Base-by-base conservation (phyloP, 495 filamentous ascomycete species). In the Glarea lozoyensis region DNA sequence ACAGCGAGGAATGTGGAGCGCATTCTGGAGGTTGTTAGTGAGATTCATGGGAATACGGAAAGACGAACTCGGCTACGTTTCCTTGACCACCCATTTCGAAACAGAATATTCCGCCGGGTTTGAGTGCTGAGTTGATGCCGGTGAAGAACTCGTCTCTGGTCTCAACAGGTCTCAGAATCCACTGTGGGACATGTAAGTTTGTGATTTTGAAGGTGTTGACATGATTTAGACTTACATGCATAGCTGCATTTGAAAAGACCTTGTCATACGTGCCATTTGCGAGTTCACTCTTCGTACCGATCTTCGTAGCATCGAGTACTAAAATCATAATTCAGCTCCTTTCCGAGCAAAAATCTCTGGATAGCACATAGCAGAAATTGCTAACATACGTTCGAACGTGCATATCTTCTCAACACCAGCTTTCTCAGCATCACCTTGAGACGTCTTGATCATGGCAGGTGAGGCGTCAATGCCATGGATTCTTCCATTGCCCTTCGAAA, bases 1-100 rank as follows among this genome's bases (percentile, higher is more conserved):
- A 68, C 69, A 0, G 60, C 57, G 0, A 79, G 58, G 2, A 86
- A 52, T 3, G 78, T 76, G 0, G 76, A 61, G 19, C 75, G 71
- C 15, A 84, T 65, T 32, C 25, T 29, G 25, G 25, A n/a, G 25
- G 25, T 7, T 29, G 25, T 7, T 29, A 29, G 25, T 29, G 7
- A 29, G 25, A 29, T n/a, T 29, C 25, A 7, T n/a, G 7, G 55
- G 7, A 7, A n/a, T 29, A 29, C 7, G 25, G 25, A 29, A 29
- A 29, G 25, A 29, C 25, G n/a, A n/a, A 29, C 25, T 88, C 85
- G 0, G 65, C 63, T 0, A 84, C 65, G 53, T 87, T 88, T 4
- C 85, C 85, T 22, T 72, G 63, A 0, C 77, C 85, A 43, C 84
- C 85, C 72, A 81, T 77, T 52, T 89, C 84, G 46, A 86, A 86